phyloP scores from a whole-genome alignment of 164 flowering plant species.

The Hamamelis virginiana region DNA sequence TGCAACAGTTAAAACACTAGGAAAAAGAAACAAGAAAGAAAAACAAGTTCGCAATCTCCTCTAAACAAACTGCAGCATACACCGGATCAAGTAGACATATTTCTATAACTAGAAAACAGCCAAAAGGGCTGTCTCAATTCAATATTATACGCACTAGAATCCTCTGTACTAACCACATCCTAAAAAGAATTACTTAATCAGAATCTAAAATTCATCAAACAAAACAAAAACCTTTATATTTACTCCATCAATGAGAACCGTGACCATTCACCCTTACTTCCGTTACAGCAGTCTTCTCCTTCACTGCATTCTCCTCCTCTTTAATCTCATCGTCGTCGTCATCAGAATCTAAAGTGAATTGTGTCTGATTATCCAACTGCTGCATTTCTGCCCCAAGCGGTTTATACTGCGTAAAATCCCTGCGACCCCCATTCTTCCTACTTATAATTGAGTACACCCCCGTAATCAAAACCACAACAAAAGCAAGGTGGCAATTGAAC shows the following conservation, averaged over 20 bases:
- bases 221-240: background rate
- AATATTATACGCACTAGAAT: background rate
- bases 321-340: conserved; percentile 47
- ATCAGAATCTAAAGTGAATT: conserved; percentile 81
- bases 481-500: conserved; percentile 89
- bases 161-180: conserved; percentile 2
- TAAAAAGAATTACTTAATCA: background rate
- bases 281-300: conserved; percentile 23
- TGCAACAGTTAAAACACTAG: too few relatives aligned
- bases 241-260: conserved; percentile 54
- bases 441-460: conserved; percentile 46
- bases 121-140: background rate
- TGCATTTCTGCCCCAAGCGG: conserved; percentile 66
- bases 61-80: too few relatives aligned
- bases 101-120: background rate
- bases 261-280: conserved; percentile 48
- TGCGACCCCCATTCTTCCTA: conserved; percentile 18
- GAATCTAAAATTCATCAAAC: background rate
- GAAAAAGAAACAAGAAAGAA: too few relatives aligned
- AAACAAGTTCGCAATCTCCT: too few relatives aligned
- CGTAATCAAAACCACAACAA: conserved; percentile 48
- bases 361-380: conserved; percentile 32
- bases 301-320: conserved; percentile 32
- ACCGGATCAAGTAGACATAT: too few relatives aligned
- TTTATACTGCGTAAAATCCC: conserved; percentile 39